Evolutionary conservation across 2,329 filamentous ascomycete genomes (phyloP), one percentile per base, ranked within the genome.

Genomic region (Alternaria viburni): DNA sequence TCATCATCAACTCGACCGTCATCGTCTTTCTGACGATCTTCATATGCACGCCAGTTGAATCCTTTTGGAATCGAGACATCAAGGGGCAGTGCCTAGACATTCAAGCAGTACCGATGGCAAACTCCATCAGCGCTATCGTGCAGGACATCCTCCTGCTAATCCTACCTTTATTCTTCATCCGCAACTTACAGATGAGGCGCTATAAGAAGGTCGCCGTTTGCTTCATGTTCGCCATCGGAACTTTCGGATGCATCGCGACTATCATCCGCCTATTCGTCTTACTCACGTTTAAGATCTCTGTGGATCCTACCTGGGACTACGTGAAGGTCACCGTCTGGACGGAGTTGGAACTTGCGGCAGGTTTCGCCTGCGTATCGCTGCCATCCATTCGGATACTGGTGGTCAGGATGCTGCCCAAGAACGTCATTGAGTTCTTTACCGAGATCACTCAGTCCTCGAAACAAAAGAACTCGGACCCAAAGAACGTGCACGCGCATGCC

Each of bases 241-340:
- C 68, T 9, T 68, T 76, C 25, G 74, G 72, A 12, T 73, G 69
- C 47, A 69, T 75, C 15, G 69, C 74, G 8, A 76, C 72, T 2
- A 69, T 76, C 7, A 49, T 77, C 5, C 70, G 74, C 10, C 57
- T 77, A 0, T 69, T 63, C 12, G 63, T 69, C 11, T 59, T 77
- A 41, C 61, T 69, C 4, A 46, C 36, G 10, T 74, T 75, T 57
- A 68, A 69, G 12, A 69, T 72, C 12, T 72, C 68, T 2, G 61
- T 72, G 19, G 73, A 76, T 19, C 69, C 72, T 19, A 76, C 74
- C 3, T 76, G 70, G 72, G 69, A 74, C 47, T 75, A 75, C 36
- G 66, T 69, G 0, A 59, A 68, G 6, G 61, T 71, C 8, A 67
- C 65, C 1, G 65, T 74, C 5, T 76, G 73, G 72, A 75, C 74